Evolutionary conservation across 2,329 filamentous ascomycete genomes (phyloP).

Genomic region (Aureobasidium zeae): DNA sequence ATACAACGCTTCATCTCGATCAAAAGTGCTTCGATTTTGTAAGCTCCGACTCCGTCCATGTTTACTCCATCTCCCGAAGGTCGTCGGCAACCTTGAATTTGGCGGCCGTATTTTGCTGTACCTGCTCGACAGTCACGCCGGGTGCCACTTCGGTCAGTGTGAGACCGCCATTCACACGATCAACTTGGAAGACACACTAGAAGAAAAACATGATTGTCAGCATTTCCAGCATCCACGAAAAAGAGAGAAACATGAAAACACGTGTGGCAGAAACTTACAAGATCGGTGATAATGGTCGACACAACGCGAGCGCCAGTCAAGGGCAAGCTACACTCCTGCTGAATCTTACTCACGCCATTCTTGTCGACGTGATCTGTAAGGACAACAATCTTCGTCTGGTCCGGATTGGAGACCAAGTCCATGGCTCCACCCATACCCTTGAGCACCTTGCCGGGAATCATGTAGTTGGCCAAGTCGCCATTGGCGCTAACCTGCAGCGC

Average conservation of each 20-base stretch:
- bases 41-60: too few species aligned
- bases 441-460: constrained; percentile 77
- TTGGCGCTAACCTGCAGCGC: constrained; percentile 70
- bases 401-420: constrained; percentile 84
- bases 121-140: constrained; percentile 58
- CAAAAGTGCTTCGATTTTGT: too few species aligned
- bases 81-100: constrained; percentile 53
- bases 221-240: not conserved
- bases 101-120: constrained; percentile 61
- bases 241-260: too few species aligned
- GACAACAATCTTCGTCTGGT: constrained; percentile 83
- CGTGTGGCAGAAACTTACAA: too few species aligned
- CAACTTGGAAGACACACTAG: constrained; percentile 59
- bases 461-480: constrained; percentile 80
- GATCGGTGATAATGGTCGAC: constrained; percentile 81
- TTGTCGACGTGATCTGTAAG: constrained; percentile 97
- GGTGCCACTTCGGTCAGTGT: constrained; percentile 63
- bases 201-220: not conserved
- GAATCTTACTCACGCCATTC: constrained; percentile 88
- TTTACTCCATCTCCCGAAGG: constrained; percentile 42
- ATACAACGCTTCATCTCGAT: too few species aligned
- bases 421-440: constrained; percentile 91
- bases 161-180: constrained; percentile 51
- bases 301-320: constrained; percentile 81
- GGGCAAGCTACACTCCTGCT: constrained; percentile 92